Evolutionary conservation across 805 yeast genomes (phyloP).

Genomic region (Ogataea haglerorum): DNA sequence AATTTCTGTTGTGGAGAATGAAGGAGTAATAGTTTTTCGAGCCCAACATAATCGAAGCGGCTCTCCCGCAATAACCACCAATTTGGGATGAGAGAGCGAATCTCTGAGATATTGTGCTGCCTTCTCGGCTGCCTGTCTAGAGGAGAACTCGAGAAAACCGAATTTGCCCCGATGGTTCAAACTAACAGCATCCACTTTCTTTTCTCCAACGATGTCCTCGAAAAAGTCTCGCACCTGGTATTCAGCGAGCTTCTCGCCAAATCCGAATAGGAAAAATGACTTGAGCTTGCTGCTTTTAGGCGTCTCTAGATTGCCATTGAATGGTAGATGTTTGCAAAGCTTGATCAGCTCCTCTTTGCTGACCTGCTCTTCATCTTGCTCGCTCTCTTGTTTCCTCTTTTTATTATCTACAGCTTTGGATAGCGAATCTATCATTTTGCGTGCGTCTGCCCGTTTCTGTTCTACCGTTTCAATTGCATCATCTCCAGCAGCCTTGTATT

Average conservation of each 20-base stretch:
- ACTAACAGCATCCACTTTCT: constrained; percentile 41
- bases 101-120: constrained; percentile 26
- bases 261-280: constrained; percentile 73
- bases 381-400: constrained; percentile 13
- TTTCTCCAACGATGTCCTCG: constrained; percentile 26
- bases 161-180: constrained; percentile 57
- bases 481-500: constrained; percentile 28
- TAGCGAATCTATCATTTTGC: constrained; percentile 41
- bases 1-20: constrained; percentile 46
- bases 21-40: constrained; percentile 32
- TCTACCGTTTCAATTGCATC: constrained; percentile 23
- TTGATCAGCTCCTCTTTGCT: constrained; percentile 47
- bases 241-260: constrained; percentile 64
- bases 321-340: constrained; percentile 60
- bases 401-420: constrained; percentile 4
- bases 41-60: constrained; percentile 61
- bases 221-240: constrained; percentile 53
- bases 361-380: constrained; percentile 14
- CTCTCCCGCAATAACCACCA: constrained; percentile 33
- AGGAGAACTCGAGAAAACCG: constrained; percentile 58
- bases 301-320: constrained; percentile 51
- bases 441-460: constrained; percentile 36
- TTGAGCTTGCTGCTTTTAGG: constrained; percentile 42
- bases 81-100: constrained; percentile 26
- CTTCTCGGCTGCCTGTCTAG: constrained; percentile 50